Conservation (phyloP, 371 early-diverging fungal genomes). For the Apophysomyces ossiformis region DNA sequence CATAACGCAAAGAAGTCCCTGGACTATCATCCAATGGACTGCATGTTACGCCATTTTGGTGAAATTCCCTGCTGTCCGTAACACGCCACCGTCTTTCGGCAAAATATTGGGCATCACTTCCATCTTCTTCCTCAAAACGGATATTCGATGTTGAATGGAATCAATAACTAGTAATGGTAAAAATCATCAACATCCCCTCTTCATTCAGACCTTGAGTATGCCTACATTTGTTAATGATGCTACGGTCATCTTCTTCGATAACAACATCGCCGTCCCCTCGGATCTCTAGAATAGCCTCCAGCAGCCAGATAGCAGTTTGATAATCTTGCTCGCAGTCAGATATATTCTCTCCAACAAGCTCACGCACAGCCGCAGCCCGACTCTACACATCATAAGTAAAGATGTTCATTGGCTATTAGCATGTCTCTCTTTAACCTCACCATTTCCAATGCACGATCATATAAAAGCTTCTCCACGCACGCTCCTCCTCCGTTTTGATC, state of each 20-base stretch:
- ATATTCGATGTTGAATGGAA: conserved; percentile 51
- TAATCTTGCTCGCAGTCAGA: conserved; percentile 76
- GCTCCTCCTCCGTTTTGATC: conserved; percentile 43
- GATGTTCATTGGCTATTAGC: background rate
- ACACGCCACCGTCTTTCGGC: background rate
- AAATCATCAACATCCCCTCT: background rate
- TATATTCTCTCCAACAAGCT: conserved; percentile 60
- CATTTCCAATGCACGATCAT: conserved; percentile 71
- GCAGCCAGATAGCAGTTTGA: conserved; percentile 79
- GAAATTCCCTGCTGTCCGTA: conserved; percentile 6
- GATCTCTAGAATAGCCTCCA: conserved; percentile 72
- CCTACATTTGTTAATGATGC: conserved; percentile 65
- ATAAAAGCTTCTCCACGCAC: conserved; percentile 69
- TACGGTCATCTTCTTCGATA: conserved; percentile 63
- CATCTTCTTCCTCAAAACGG: conserved; percentile 43
- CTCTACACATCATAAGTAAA: conserved; percentile 34
- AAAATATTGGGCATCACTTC: conserved; percentile 16
- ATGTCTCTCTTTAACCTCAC: conserved; percentile 28
- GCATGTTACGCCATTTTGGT: too few species aligned
- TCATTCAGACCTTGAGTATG: background rate
- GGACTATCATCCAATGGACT: too few species aligned
- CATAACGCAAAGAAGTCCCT: too few species aligned
- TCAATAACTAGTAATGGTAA: conserved; percentile 39
- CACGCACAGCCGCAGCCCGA: conserved; percentile 57
- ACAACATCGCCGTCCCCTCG: conserved; percentile 46